Percentiles rank a stretch among this genome's conserved stretches.
phyloP scores from a whole-genome alignment of 768 basidiomycete genomes.

The Podaxis sp. region DNA sequence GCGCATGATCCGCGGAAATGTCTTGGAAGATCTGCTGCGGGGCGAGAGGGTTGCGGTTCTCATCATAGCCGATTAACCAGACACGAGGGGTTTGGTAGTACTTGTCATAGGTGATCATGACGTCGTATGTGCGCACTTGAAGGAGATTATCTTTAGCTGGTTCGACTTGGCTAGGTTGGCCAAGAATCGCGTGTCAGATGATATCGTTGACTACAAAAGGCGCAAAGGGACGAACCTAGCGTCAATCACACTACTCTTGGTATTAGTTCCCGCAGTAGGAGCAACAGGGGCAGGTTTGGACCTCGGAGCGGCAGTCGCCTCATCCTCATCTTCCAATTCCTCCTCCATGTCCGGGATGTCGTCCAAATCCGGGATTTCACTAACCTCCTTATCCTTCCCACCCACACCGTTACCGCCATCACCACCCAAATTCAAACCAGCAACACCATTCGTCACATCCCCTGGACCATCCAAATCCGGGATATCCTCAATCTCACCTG shows the following conservation, averaged over 20 bases:
- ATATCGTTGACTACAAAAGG: neutral
- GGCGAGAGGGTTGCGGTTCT: conserved; percentile 87
- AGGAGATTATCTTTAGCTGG: conserved; percentile 79
- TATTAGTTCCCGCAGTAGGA: conserved; percentile 14
- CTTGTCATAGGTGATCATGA: conserved; percentile 99
- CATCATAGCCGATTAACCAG: conserved; percentile 97
- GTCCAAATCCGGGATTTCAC: conserved; percentile 99
- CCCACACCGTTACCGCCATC: conserved; percentile 18
- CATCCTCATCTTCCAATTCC: conserved; percentile 84
- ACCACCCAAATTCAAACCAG: conserved; percentile 42
- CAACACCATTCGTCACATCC: conserved; percentile 42
- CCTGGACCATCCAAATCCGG: conserved; percentile 52
- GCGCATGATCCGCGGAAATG: conserved; percentile 93
- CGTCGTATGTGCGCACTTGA: conserved; percentile 97
- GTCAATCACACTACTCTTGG: conserved; percentile 30
- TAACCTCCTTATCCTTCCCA: conserved; percentile 75
- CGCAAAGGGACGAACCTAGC: conserved; percentile 40
- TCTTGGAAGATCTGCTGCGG: conserved; percentile 96
- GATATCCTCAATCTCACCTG: conserved; percentile 83
- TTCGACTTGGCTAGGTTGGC: conserved; percentile 49
- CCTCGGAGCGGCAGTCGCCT: conserved; percentile 72
- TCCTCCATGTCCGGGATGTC: conserved; percentile 51
- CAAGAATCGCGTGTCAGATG: neutral
- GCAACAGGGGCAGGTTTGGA: conserved; percentile 23
- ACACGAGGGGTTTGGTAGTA: conserved; percentile 98